A percentile compares a stretch with the other conserved stretches of the same genome.
phyloP scores from a whole-genome alignment of 176 grass and related monocot species.

The Typha latifolia region DNA sequence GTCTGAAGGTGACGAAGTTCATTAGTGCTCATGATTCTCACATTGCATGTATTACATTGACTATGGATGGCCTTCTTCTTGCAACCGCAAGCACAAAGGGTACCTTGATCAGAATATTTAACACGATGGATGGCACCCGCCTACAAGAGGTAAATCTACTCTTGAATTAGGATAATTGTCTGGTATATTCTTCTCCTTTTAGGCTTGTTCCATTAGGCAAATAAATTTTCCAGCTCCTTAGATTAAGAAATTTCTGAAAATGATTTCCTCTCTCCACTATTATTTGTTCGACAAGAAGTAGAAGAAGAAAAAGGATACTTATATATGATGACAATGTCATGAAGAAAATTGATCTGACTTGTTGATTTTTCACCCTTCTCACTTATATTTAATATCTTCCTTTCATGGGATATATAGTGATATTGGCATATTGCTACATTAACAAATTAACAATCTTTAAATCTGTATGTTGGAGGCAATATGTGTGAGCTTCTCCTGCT shows the following conservation, averaged over 20 bases:
- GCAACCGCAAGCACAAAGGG: constrained; percentile 87
- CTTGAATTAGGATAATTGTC: background rate
- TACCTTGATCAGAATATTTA: constrained; percentile 94
- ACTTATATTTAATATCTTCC: background rate
- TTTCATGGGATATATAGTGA: background rate
- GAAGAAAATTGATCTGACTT: no score
- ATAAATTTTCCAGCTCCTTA: background rate
- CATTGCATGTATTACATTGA: constrained; percentile 79
- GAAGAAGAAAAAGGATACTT: no score
- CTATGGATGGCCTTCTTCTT: constrained; percentile 79
- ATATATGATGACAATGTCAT: no score
- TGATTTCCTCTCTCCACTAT: background rate
- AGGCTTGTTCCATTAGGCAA: background rate
- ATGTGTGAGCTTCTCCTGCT: no score
- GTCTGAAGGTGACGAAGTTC: constrained; percentile 73
- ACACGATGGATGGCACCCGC: constrained; percentile 81
- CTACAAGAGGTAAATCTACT: constrained; percentile 68
- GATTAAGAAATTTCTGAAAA: background rate
- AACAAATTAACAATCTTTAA: background rate
- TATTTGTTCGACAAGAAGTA: no score
- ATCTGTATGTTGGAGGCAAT: background rate
- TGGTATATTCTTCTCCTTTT: background rate
- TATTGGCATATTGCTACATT: no score
- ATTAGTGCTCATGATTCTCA: constrained; percentile 85
- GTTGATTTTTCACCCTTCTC: no score